Conservation (phyloP, 2,329 filamentous ascomycete species). For the Calonectria leucothoes region DNA sequence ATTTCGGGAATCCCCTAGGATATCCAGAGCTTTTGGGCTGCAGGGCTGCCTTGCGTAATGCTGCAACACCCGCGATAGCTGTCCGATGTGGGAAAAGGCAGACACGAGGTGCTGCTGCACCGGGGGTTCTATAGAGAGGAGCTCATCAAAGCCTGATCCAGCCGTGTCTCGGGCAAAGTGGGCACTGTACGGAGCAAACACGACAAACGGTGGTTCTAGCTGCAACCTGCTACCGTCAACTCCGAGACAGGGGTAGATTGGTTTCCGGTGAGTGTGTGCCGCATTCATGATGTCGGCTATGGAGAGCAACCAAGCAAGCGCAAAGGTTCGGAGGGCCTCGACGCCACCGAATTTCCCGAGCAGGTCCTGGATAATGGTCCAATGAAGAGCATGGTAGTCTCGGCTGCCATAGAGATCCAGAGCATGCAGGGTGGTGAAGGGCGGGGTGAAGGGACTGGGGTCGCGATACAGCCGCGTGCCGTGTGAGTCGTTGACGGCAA, state of each 20-base stretch:
- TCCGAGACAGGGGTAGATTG: constrained; percentile 19
- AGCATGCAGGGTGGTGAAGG: constrained; percentile 14
- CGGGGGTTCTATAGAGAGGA: neutral
- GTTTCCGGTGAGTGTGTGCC: constrained; percentile 19
- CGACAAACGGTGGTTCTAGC: neutral
- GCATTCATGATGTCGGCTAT: constrained; percentile 21
- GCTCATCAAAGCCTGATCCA: constrained; percentile 4
- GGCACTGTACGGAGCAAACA: neutral
- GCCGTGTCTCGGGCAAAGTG: neutral
- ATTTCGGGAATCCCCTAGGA: constrained; percentile 16
- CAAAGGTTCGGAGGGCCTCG: constrained; percentile 12
- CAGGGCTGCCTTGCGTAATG: constrained; percentile 5
- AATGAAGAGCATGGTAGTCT: constrained; percentile 18
- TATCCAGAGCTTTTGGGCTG: constrained; percentile 2
- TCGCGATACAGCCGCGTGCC: constrained; percentile 22
- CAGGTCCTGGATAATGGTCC: constrained; percentile 21
- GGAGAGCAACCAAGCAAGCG: constrained; percentile 16
- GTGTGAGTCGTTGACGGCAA: constrained; percentile 17
- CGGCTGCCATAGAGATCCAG: constrained; percentile 21
- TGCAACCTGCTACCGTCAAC: constrained; percentile 12
- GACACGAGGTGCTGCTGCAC: neutral
- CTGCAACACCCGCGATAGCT: constrained; percentile 19
- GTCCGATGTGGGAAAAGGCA: constrained; percentile 13
- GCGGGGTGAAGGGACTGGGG: constrained; percentile 14
- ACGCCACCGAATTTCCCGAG: constrained; percentile 14